Conservation (phyloP, 2,329 filamentous ascomycete species). For the Chaetoscypha palmicola region DNA sequence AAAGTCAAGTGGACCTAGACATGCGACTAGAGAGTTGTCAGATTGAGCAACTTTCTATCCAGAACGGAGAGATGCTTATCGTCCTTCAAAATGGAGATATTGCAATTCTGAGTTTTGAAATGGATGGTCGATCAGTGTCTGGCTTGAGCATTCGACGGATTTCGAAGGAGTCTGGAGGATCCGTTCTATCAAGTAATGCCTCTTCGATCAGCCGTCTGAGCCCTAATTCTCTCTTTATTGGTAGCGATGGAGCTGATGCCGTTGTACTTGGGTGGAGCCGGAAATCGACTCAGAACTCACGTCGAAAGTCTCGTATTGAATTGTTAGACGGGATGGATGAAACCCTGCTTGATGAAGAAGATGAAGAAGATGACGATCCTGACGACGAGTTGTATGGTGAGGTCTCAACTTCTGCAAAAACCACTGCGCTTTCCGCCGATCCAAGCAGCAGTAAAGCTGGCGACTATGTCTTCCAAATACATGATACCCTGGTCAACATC, state of each 20-base stretch:
- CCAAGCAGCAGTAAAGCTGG: constrained; percentile 43
- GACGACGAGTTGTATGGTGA: constrained; percentile 58
- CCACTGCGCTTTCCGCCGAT: constrained; percentile 30
- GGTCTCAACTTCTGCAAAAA: constrained; percentile 37
- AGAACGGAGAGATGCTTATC: constrained; percentile 78
- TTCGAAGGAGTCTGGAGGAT: constrained; percentile 53
- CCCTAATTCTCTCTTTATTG: constrained; percentile 69
- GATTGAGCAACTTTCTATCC: constrained; percentile 68
- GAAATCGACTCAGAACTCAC: constrained; percentile 53
- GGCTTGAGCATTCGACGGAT: constrained; percentile 70
- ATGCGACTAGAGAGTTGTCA: constrained; percentile 75
- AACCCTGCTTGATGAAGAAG: constrained; percentile 39
- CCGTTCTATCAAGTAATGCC: constrained; percentile 52
- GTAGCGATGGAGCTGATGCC: constrained; percentile 78
- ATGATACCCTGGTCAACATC: constrained; percentile 71
- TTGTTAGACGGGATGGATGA: constrained; percentile 49
- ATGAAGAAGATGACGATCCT: constrained; percentile 41
- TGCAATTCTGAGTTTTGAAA: constrained; percentile 69
- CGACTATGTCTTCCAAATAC: constrained; percentile 65
- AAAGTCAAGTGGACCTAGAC: constrained; percentile 75
- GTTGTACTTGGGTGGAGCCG: constrained; percentile 72
- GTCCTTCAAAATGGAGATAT: constrained; percentile 70
- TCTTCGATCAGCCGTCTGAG: constrained; percentile 66
- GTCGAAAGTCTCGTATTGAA: constrained; percentile 57
- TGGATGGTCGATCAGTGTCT: constrained; percentile 88